Base-by-base conservation (phyloP, 192 early-diverging fungal genomes). In the Dissophora ornata region DNA sequence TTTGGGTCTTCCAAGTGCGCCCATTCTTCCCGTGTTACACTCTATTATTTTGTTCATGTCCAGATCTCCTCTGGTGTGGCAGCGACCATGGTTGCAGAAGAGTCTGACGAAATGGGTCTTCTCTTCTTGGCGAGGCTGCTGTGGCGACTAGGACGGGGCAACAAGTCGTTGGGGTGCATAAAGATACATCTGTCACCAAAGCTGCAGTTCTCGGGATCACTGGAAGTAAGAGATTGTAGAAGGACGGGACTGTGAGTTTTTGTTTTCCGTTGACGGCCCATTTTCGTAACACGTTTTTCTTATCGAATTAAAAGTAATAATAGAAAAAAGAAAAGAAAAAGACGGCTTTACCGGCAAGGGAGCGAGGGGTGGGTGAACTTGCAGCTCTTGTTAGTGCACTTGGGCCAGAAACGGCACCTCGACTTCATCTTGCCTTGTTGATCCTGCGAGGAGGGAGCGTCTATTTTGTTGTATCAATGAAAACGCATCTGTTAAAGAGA, bases 361-460 rank as follows among this genome's bases (percentile, higher is more conserved):
- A 66, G 53, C 7, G 68, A 60, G 1, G 83, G 83, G 29, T 85
- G 83, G 9, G 70, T 71, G 55, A 79, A 85, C 46, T 85, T 85
- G 81, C 83, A 85, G 26, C 79, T 78, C 60, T 85, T 85, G 71
- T 85, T 85, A 36, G 83, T 85, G 64, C 83, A 85, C 30, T 69
- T 65, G 29, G 83, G 83, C 83, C 83, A 85, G 62, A 74, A 80
- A 40, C 62, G 55, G 46, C 83, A 85, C 21, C 83, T 60, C 40
- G 65, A 61, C 65, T 71, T 80, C 44, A 74, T 62, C 53, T 69
- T 80, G 34, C 41, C 60, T 2, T 24, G 53, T 24, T 47, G 29
- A 6, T 15, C 18, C 54, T 38, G 54, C n/a, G 34, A 33, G 29
- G 45, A 49, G 18, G 19, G 28, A 12, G 12, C 7, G 30, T 1